These are phyloP conservation scores for Cinnamomum micranthum DNA, from an alignment of 164 flowering plant species.

Conservation along the genomic window DNA sequence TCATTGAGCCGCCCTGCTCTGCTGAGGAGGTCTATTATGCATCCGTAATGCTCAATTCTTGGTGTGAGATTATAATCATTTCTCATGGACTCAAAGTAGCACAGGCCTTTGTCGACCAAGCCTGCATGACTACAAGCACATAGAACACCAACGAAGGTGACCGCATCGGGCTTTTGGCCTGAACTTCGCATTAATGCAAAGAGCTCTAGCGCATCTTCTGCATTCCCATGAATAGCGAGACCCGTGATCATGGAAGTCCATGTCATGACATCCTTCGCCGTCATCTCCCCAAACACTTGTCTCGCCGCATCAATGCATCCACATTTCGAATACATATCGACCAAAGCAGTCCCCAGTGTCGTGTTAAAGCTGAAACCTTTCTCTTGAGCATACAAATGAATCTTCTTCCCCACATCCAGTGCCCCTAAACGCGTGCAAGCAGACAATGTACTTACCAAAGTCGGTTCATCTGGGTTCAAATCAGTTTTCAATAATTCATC, in stretches of 20 bases:
- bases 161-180: conserved; percentile 17
- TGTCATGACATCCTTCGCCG: conserved; percentile 18
- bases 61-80: conserved; percentile 12
- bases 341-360: conserved; percentile 21
- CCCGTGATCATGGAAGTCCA: conserved; percentile 26
- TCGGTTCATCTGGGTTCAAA: conserved; percentile 21
- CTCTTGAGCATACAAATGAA: conserved; percentile 16
- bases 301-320: conserved; percentile 20
- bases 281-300: conserved; percentile 14
- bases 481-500: conserved; percentile 9
- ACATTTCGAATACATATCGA: conserved; percentile 26
- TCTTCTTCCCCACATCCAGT: conserved; percentile 19
- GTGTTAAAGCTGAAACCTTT: conserved; percentile 5
- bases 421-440: conserved; percentile 18
- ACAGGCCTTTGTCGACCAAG: conserved; percentile 18
- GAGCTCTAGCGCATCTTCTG: conserved; percentile 20
- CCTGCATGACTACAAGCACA: conserved; percentile 27
- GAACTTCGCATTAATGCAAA: conserved; percentile 12
- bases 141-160: conserved; percentile 24
- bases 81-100: conserved; percentile 21
- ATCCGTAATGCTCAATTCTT: conserved; percentile 22
- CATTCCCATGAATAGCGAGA: conserved; percentile 22
- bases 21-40: conserved; percentile 23
- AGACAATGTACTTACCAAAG: conserved; percentile 14
- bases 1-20: conserved; percentile 17